Base-by-base conservation (phyloP, 257 asterid genomes). In the Rehmannia glutinosa region DNA sequence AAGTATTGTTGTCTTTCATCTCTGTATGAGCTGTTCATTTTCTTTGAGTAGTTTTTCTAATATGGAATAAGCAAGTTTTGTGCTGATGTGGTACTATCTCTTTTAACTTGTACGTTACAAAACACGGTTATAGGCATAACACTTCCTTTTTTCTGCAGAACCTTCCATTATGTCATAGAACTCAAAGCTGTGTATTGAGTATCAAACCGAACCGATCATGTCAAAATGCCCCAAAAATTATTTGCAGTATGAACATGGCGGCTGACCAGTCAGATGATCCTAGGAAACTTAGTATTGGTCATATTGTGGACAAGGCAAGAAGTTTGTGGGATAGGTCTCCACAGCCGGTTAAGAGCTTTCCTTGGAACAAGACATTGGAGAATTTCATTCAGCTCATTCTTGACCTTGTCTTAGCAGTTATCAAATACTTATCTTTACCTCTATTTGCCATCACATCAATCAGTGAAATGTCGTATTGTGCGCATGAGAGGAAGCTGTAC, bases 381-480 rank as follows among this genome's bases (percentile, higher is more conserved):
- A 87, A 81, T 84, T 88, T 94, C 65, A 61, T 91, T 74, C 96
- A 91, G 68, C 87, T 94, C 65, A 72, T 83, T 63, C 77, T 94
- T 16, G 92, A 86, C 76, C 81, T 87, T 66, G 54, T 72, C 61
- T 64, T 94, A 71, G 71, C 81, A 13, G 96, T 87, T 54, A 28
- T 80, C 64, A 88, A 83, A 78, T 86, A 70, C 73, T 75, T 94
- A 39, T 83, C 79, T 39, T 10, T 87, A 12, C 99, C 97, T 23
- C 33, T 87, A 59, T 79, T 91, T 58, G 66, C 73, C 72, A 70
- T 88, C 54, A 80, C 93, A 24, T 81, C 91, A 5, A 42, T 90
- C 41, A 94, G 99, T 27, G 97, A 94, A 78, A 72, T 91, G 91
- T 94, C 97, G 43, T 94, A 91, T 70, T 88, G 97, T 76, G 97